phyloP scores from a whole-genome alignment of 805 yeast genomes.

The Torulaspora franciscae region DNA sequence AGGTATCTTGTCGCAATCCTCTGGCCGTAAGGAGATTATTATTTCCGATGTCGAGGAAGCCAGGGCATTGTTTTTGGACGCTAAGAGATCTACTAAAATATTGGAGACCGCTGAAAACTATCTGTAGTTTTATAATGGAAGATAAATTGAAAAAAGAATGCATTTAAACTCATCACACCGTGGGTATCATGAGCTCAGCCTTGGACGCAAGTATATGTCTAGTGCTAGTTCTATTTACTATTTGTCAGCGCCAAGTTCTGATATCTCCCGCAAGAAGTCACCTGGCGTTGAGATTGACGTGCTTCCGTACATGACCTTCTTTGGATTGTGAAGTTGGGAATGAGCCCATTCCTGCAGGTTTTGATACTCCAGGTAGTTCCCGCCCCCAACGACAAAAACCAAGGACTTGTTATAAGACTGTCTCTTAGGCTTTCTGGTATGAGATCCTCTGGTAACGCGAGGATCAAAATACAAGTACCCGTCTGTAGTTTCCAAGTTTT shows the following conservation, averaged over 20 bases:
- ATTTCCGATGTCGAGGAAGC: conserved; percentile 79
- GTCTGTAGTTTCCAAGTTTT: conserved; percentile 70
- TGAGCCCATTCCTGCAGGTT: conserved; percentile 86
- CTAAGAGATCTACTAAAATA: conserved; percentile 70
- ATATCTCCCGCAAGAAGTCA: conserved; percentile 64
- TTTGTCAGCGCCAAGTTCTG: conserved; percentile 41
- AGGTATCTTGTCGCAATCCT: conserved; percentile 70
- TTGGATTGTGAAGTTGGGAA: conserved; percentile 39
- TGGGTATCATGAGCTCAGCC: neutral
- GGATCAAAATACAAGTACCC: conserved; percentile 92
- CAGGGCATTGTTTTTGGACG: conserved; percentile 76
- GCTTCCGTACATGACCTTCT: conserved; percentile 78
- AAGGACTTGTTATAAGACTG: conserved; percentile 73
- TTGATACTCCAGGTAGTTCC: conserved; percentile 89
- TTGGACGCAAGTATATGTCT: neutral
- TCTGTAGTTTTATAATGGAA: conserved; percentile 24
- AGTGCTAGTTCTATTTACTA: neutral
- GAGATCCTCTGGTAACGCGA: conserved; percentile 76
- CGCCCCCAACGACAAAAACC: conserved; percentile 95
- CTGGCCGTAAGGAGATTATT: conserved; percentile 63
- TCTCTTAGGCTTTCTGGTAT: conserved; percentile 82
- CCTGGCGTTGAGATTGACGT: conserved; percentile 69
- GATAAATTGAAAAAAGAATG: neutral
- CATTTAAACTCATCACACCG: neutral
- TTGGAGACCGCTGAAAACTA: conserved; percentile 40